A percentile compares a stretch with the other conserved stretches of the same genome.
Evolutionary conservation across 768 basidiomycete species (phyloP).

Genomic region (Auricularia auricula-judae): DNA sequence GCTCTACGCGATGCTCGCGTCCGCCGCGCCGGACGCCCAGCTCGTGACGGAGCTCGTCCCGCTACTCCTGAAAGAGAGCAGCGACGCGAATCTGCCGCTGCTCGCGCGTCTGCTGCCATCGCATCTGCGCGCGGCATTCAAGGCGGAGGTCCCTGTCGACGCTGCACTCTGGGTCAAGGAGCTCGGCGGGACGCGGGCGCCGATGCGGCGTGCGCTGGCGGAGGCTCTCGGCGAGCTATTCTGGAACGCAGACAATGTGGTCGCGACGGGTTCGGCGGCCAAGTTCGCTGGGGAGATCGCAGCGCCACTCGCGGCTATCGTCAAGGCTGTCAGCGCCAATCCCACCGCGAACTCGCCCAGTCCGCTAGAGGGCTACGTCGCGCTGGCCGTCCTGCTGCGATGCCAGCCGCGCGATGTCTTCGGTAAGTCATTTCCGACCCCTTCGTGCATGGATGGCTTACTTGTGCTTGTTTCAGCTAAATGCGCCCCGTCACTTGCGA

Average conservation of each 20-base stretch:
- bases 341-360: slow-evolving; percentile 44
- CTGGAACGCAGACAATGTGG: background rate
- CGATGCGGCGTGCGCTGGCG: background rate
- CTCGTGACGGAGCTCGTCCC: slow-evolving; percentile 31
- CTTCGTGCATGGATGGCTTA: slow-evolving; percentile 7
- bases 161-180: slow-evolving; percentile 54
- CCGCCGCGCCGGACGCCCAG: slow-evolving; percentile 34
- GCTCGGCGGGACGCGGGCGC: slow-evolving; percentile 32
- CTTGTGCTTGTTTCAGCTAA: slow-evolving; percentile 29
- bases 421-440: slow-evolving; percentile 30
- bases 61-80: slow-evolving; percentile 62
- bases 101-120: slow-evolving; percentile 43
- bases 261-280: slow-evolving; percentile 27
- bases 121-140: slow-evolving; percentile 51
- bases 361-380: slow-evolving; percentile 79
- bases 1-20: slow-evolving; percentile 67
- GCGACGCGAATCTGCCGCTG: slow-evolving; percentile 48
- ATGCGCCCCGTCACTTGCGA: background rate
- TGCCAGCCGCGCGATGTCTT: slow-evolving; percentile 41
- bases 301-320: slow-evolving; percentile 53
- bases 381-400: slow-evolving; percentile 56
- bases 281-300: slow-evolving; percentile 44
- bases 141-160: slow-evolving; percentile 28
- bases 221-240: background rate
- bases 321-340: slow-evolving; percentile 64